Evolutionary conservation across 1,139 yeast genomes (phyloP).

Genomic region (Blastobotrys persicus): DNA sequence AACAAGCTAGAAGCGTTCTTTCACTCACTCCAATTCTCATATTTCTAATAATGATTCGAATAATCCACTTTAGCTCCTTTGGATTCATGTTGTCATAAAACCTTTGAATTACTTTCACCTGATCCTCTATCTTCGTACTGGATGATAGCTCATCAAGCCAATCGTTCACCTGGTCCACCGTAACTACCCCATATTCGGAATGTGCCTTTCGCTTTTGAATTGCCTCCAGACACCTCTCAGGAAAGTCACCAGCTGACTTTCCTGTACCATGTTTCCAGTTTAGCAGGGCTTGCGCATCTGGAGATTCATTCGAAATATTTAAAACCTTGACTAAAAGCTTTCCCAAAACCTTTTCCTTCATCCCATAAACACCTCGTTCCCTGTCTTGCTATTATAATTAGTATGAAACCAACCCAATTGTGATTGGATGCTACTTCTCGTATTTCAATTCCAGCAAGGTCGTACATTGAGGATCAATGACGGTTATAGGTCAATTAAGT

Average conservation of each 20-base stretch:
- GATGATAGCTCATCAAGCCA: constrained; percentile 50
- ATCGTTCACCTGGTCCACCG: constrained; percentile 58
- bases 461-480: no score
- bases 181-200: constrained; percentile 38
- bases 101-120: constrained; percentile 44
- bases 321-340: constrained; percentile 45
- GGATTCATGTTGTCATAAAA: constrained; percentile 56
- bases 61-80: constrained; percentile 66
- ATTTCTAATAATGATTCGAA: constrained; percentile 63
- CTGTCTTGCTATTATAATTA: constrained; percentile 45
- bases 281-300: constrained; percentile 46
- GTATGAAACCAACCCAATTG: constrained; percentile 29
- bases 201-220: constrained; percentile 42
- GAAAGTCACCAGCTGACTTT: constrained; percentile 42
- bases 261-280: constrained; percentile 45
- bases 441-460: no score
- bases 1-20: constrained; percentile 53
- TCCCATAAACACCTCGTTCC: constrained; percentile 37
- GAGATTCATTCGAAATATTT: constrained; percentile 51
- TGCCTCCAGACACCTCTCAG: constrained; percentile 41
- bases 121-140: constrained; percentile 27
- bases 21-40: constrained; percentile 57
- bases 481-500: no score
- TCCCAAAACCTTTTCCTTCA: constrained; percentile 44
- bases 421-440: constrained; percentile 24